A percentile compares a stretch with the other conserved stretches of the same genome.
These are phyloP conservation scores for Gossypium aridum DNA, from an alignment of 441 rosid species.

Conservation along the genomic window DNA sequence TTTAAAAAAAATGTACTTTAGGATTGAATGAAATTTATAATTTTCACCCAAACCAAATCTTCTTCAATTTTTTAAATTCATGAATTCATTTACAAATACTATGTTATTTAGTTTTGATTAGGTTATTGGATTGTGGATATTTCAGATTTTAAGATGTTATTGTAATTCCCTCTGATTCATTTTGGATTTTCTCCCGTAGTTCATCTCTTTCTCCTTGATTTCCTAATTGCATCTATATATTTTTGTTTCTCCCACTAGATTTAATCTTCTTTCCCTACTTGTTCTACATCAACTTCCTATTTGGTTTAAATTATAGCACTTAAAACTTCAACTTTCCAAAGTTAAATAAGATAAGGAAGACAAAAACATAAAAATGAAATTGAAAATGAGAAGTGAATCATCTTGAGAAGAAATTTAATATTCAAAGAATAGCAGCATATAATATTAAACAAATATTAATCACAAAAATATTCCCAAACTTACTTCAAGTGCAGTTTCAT, in stretches of 20 bases:
- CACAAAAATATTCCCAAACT: slow-evolving; percentile 23
- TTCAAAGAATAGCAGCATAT: not conserved
- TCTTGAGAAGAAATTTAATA: not conserved
- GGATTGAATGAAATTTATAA: not conserved
- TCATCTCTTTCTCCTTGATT: not conserved
- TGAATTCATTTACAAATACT: not conserved
- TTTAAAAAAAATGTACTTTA: not conserved
- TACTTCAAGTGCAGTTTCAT: slow-evolving; percentile 79
- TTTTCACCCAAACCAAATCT: not conserved
- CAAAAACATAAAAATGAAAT: not conserved
- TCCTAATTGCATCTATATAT: not conserved
- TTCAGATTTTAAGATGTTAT: not conserved
- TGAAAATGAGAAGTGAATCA: not conserved
- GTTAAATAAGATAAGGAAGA: not conserved
- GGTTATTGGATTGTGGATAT: not conserved
- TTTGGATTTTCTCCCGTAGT: not conserved
- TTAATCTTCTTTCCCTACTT: not conserved
- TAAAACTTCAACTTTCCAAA: not conserved
- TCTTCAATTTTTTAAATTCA: not conserved
- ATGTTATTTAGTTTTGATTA: not conserved
- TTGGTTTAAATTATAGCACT: not conserved
- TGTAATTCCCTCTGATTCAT: not conserved
- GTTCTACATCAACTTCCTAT: not conserved
- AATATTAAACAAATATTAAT: not conserved
- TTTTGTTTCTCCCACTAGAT: not conserved